Evolutionary conservation across 148 eudicot species (phyloP), one percentile per base, ranked within the genome.

Genomic region (Vaccinium corymbosum): DNA sequence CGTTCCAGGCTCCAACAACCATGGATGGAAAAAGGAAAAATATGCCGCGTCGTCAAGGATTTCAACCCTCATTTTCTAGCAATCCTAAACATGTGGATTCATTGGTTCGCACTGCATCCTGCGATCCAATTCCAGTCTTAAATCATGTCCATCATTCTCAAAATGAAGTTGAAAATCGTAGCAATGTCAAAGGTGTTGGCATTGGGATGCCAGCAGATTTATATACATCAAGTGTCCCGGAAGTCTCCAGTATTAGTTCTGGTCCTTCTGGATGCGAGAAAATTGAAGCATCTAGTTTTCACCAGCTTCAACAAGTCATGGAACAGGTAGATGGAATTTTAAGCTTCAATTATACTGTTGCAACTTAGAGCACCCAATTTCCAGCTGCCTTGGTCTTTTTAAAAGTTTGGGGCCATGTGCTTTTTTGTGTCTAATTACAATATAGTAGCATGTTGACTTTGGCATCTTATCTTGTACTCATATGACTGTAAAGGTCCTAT

Each of bases 291-390:
- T 90, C 90, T 76, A 91, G 98, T 89, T 93, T 94, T 83, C 91
- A 83, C 74, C 98, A 93, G 87, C 94, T 96, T 83, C 97, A 93
- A 88, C 90, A 86, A 85, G 93, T 91, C 86, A 89, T 92, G 94
- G 95, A 91, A 85, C 91, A 92, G 98, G 99, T 96, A 92, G 62
- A 29, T 4, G 10, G 13, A 20, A 4, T 80, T 55, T 81, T 1
- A 14, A 15, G 25, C 55, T 35, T 17, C 55, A 9, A 80, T 25
- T 16, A 20, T 49, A 76, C 22, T 76, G 55, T 49, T 27, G 27
- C 42, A 12, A 25, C 80, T 77, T 25, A 52, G 55, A 51, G 59
- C 22, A 29, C 53, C 81, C 17, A 55, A 10, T 14, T 49, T 74
- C 14, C 51, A 35, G 7, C 35, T 73, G 12, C n/a, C 20, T 17